Evolutionary conservation across 176 grass and related monocot genomes (phyloP), one percentile per base, ranked within the genome.

Genomic region (Rhynchospora tenuis): DNA sequence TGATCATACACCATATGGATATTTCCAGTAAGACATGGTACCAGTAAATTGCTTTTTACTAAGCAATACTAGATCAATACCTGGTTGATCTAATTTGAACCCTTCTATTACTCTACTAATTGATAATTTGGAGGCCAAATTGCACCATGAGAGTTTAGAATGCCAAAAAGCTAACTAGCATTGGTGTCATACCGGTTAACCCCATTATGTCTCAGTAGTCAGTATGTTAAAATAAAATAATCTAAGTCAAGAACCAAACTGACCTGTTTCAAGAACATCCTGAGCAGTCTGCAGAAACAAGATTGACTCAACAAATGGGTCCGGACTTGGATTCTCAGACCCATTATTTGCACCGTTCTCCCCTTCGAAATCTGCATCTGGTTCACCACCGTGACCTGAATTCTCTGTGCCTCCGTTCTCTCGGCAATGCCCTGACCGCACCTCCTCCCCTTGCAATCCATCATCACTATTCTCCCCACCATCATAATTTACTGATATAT

Each of bases 251-350:
- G 15, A 81, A 63, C 13, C 19, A 81, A 82, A 87, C 10, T 38
- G 23, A 99, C 94, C 91, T 83, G 86, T 90, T 89, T 90, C 90
- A 52, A 97, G 88, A 3, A 83, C 88, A 85, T 97, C 88, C 45
- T 92, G 86, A 7, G 88, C 31, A 80, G 84, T 85, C 62, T 90
- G 75, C 73, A 97, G 91, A 28, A 60, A 50, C 67, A 75, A 60
- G 69, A 90, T 59, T 11, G 91, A 90, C 64, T 93, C 82, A 0
- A 45, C 70, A 61, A 68, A 88, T 20, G 71, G 64, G 46, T 94
- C 88, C 47, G 33, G 62, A 76, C 52, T 48, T 29, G 83, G 82
- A 78, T 59, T 51, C 27, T 65, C 45, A 47, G 54, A 50, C 77
- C 44, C 80, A 61, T 74, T 82, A 52, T 78, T 68, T 3, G 38